Conservation (phyloP, 192 early-diverging fungal species). For the Phycomyces nitens region DNA sequence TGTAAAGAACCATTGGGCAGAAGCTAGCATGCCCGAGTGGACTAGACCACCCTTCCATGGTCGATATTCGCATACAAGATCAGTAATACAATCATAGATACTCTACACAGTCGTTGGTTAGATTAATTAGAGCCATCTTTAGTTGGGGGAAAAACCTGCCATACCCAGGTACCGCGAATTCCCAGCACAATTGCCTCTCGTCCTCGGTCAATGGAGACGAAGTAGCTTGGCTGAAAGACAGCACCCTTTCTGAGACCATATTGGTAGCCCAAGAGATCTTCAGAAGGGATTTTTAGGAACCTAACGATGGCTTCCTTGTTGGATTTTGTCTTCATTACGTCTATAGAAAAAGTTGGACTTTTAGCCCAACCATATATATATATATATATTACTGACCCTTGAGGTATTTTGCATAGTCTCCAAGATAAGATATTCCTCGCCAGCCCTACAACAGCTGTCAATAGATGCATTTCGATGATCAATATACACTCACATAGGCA, state of each 20-base stretch:
- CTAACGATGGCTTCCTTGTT: constrained; percentile 63
- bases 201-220: constrained; percentile 62
- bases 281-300: constrained; percentile 58
- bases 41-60: constrained; percentile 78
- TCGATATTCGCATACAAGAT: constrained; percentile 75
- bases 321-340: constrained; percentile 61
- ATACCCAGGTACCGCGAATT: constrained; percentile 71
- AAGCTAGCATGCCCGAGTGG: constrained; percentile 71
- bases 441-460: constrained; percentile 25
- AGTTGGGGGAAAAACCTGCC: no score
- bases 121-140: no score
- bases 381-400: constrained; percentile 21
- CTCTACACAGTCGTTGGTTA: constrained; percentile 43
- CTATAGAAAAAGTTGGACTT: constrained; percentile 26
- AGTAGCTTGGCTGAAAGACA: constrained; percentile 73
- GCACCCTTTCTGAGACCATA: constrained; percentile 58
- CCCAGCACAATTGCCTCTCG: constrained; percentile 62
- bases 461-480: no score
- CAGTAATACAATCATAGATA: constrained; percentile 69
- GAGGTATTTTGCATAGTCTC: constrained; percentile 38
- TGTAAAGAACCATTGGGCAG: constrained; percentile 64
- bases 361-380: neutral
- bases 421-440: constrained; percentile 36
- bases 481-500: constrained; percentile 46
- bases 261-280: constrained; percentile 69